Percentiles rank a stretch among this genome's conserved stretches.
Evolutionary conservation across 2,329 filamentous ascomycete genomes (phyloP).

Genomic region (Volutella citrinella): DNA sequence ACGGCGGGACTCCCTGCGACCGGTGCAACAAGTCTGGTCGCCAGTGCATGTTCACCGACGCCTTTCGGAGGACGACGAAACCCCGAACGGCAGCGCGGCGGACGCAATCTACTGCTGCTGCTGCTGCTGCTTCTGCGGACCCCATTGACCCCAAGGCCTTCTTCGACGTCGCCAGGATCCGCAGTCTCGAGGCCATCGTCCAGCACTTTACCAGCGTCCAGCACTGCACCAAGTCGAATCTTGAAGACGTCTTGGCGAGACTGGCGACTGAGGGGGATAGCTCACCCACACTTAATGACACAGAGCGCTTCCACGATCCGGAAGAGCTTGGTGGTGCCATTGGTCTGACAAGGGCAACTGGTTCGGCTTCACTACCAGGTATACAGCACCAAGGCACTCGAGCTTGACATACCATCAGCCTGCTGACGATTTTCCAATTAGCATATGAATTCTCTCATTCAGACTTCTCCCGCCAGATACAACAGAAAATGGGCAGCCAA

Average conservation of each 20-base stretch:
- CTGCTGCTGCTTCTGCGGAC: neutral
- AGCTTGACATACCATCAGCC: no score
- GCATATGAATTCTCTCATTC: constrained; percentile 14
- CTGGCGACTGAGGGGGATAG: no score
- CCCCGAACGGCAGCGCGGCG: neutral
- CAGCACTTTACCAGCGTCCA: constrained; percentile 16
- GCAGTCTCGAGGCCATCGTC: constrained; percentile 15
- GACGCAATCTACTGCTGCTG: neutral
- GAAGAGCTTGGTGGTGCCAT: neutral
- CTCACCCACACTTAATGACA: no score
- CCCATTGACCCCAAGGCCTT: constrained; percentile 4
- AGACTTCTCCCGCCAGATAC: constrained; percentile 10
- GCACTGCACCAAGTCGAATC: constrained; percentile 6
- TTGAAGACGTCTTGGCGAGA: constrained; percentile 8
- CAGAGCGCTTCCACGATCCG: no score
- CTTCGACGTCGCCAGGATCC: constrained; percentile 16
- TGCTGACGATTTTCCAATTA: neutral
- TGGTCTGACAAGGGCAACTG: neutral
- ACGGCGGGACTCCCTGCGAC: constrained; percentile 14
- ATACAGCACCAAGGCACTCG: no score
- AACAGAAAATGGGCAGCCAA: constrained; percentile 11
- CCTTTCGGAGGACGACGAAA: constrained; percentile 10
- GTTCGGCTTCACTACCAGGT: no score
- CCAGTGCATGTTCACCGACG: constrained; percentile 13
- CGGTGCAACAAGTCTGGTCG: constrained; percentile 16